Conservation (phyloP, 768 basidiomycete species). For the Phanerochaete carnosa region DNA sequence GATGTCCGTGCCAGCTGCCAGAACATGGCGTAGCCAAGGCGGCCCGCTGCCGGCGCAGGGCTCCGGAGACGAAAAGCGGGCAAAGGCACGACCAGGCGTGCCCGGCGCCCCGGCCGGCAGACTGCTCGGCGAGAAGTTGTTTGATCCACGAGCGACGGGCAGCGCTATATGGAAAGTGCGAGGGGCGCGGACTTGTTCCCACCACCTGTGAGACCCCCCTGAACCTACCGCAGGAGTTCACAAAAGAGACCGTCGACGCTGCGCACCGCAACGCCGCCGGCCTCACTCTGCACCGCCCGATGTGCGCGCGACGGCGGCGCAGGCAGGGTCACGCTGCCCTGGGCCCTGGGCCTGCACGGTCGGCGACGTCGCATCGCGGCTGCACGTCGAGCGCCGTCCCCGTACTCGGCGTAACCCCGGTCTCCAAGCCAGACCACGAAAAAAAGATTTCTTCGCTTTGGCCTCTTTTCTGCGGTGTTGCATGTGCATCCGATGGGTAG, state of each 20-base stretch:
- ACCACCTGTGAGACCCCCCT: neutral
- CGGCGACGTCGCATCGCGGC: neutral
- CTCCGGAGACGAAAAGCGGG: too few relatives aligned
- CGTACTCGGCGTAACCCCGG: neutral
- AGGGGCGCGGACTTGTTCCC: slow-evolving; percentile 23
- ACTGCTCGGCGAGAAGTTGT: slow-evolving; percentile 17
- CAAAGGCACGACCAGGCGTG: too few relatives aligned
- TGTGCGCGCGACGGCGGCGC: neutral
- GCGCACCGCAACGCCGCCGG: too few relatives aligned
- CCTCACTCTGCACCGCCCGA: too few relatives aligned
- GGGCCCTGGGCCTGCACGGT: neutral
- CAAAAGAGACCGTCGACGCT: neutral
- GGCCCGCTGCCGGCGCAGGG: too few relatives aligned
- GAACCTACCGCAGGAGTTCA: neutral
- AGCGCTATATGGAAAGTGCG: slow-evolving; percentile 23
- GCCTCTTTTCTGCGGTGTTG: neutral
- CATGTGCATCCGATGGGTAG: neutral
- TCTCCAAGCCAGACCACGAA: too few relatives aligned
- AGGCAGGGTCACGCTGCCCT: neutral
- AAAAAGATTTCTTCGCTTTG: too few relatives aligned
- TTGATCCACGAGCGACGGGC: neutral
- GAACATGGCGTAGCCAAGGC: too few relatives aligned
- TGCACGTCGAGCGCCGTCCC: neutral
- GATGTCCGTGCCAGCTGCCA: too few relatives aligned
- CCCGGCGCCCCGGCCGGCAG: too few relatives aligned